These are phyloP conservation scores for Blastosporella zonata DNA, from an alignment of 1,284 basidiomycete species.

Conservation along the genomic window DNA sequence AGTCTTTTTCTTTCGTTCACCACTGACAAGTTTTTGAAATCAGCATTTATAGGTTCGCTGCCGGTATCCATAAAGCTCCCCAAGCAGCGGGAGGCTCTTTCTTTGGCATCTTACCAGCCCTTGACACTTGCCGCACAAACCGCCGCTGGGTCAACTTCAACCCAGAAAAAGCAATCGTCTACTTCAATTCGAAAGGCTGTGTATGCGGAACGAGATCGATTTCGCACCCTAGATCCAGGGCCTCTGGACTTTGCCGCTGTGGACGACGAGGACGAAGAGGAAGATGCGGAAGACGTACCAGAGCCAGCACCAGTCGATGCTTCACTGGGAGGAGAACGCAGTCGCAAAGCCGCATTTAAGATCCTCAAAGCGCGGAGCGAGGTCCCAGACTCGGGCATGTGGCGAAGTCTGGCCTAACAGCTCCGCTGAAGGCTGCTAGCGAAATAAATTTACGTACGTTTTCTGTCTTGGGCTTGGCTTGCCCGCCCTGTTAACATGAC, in stretches of 20 bases:
- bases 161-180: slow-evolving; percentile 35
- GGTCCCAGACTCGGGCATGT: slow-evolving; percentile 68
- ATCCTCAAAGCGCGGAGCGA: slow-evolving; percentile 63
- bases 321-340: slow-evolving; percentile 38
- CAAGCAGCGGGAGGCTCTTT: slow-evolving; percentile 35
- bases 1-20: background rate
- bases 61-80: slow-evolving; percentile 56
- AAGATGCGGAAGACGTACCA: slow-evolving; percentile 36
- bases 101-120: slow-evolving; percentile 53
- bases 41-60: slow-evolving; percentile 48
- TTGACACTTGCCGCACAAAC: slow-evolving; percentile 41
- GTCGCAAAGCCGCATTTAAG: slow-evolving; percentile 56
- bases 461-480: slow-evolving; percentile 9
- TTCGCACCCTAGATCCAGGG: slow-evolving; percentile 63
- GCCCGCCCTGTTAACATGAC: background rate
- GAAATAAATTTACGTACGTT: slow-evolving; percentile 8
- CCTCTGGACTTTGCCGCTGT: slow-evolving; percentile 55
- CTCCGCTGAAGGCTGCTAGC: background rate
- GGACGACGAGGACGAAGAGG: slow-evolving; percentile 43
- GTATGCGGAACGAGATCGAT: slow-evolving; percentile 66
- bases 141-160: slow-evolving; percentile 24
- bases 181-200: slow-evolving; percentile 51
- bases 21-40: background rate
- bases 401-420: slow-evolving; percentile 63
- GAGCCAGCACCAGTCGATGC: slow-evolving; percentile 17